Conservation (phyloP, 2,329 filamentous ascomycete genomes). For the Polytolypa hystricis region DNA sequence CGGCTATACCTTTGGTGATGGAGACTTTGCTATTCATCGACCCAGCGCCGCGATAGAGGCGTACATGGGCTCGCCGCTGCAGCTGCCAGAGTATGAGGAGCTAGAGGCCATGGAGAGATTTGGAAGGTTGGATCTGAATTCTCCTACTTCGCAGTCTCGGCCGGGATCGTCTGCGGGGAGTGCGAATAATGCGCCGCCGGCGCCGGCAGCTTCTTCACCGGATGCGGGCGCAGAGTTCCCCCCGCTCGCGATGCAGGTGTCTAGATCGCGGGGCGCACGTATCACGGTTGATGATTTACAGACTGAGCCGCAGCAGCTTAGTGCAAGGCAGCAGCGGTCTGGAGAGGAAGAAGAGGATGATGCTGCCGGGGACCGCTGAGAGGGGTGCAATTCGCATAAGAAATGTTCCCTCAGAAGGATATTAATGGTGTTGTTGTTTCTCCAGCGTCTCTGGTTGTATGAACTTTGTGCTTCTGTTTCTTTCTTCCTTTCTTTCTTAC, state of each 20-base stretch:
- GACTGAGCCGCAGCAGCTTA: background rate
- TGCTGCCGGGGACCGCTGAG: too few relatives aligned
- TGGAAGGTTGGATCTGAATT: background rate
- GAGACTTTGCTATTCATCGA: conserved; percentile 23
- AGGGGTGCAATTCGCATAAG: too few relatives aligned
- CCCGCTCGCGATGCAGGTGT: background rate
- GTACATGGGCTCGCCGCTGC: conserved; percentile 33
- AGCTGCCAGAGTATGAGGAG: conserved; percentile 34
- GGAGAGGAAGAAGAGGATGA: background rate
- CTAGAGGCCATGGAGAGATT: conserved; percentile 33
- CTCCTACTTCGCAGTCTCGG: background rate
- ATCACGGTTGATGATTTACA: conserved; percentile 5
- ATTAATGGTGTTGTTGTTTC: too few relatives aligned
- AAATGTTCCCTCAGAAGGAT: too few relatives aligned
- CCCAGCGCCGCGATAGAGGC: conserved; percentile 34
- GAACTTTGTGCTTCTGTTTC: too few relatives aligned
- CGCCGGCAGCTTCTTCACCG: background rate
- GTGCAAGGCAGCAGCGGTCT: background rate
- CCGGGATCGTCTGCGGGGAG: background rate
- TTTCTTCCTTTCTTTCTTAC: too few relatives aligned
- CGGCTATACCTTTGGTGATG: conserved; percentile 42
- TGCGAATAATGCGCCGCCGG: too few relatives aligned
- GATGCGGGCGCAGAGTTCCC: background rate
- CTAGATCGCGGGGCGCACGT: background rate
- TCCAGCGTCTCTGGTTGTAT: too few relatives aligned